phyloP scores from a whole-genome alignment of 202 grass and related monocot species.

The Sporobolus alterniflorus region DNA sequence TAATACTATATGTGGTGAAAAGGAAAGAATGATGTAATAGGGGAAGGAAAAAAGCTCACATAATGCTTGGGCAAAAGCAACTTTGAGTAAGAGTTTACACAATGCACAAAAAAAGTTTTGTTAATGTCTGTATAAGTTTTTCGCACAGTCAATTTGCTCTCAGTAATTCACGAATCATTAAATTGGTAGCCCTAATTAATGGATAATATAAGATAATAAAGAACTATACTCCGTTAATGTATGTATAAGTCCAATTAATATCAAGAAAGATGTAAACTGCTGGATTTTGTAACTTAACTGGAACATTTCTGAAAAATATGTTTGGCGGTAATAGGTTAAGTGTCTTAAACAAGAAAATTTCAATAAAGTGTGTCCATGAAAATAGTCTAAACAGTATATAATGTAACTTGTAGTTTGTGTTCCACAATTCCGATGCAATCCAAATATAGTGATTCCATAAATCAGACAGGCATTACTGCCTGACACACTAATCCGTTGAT shows the following conservation, averaged over 20 bases:
- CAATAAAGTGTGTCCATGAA: background rate
- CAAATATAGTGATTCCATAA: background rate
- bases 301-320: background rate
- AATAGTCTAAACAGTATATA: background rate
- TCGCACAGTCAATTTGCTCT: too few species aligned
- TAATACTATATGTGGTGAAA: slow-evolving; percentile 61
- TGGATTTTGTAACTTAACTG: background rate
- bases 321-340: background rate
- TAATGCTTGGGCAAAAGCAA: slow-evolving; percentile 20
- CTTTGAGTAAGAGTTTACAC: background rate
- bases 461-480: background rate
- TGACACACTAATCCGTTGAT: slow-evolving; percentile 5
- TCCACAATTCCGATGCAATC: background rate
- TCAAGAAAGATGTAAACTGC: background rate
- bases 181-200: background rate
- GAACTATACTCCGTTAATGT: background rate
- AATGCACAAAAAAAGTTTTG: slow-evolving; percentile 11
- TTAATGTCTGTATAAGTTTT: too few species aligned
- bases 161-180: background rate
- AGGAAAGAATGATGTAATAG: slow-evolving; percentile 46
- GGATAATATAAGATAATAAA: background rate
- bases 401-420: background rate
- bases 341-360: background rate
- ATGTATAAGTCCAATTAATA: slow-evolving; percentile 6
- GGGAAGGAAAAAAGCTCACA: slow-evolving; percentile 1